Evolutionary conservation across 345 rosid genomes (phyloP).

Genomic region (Syzygium oleosum): DNA sequence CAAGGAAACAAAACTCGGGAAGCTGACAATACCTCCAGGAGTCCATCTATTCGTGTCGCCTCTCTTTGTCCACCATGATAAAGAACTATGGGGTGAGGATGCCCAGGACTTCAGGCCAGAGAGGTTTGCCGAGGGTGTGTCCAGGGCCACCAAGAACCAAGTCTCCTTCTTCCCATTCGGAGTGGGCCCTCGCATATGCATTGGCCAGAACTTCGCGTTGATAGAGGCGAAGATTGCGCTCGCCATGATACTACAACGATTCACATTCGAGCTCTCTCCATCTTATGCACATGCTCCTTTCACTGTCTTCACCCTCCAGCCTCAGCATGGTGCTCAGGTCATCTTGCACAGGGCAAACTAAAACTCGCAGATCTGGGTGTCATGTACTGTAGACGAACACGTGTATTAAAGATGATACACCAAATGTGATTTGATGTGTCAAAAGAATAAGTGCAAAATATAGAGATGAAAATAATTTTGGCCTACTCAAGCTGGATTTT

Average conservation of each 20-base stretch:
- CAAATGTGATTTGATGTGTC: background rate
- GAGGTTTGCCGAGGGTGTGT: slow-evolving; percentile 3
- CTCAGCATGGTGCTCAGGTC: background rate
- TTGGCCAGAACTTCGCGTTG: slow-evolving; percentile 8
- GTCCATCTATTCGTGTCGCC: background rate
- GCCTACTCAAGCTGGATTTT: background rate
- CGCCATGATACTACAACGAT: background rate
- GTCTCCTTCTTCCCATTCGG: slow-evolving; percentile 2
- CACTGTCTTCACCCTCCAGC: background rate
- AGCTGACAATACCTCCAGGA: background rate
- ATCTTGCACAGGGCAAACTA: background rate
- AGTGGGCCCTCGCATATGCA: slow-evolving; percentile 6
- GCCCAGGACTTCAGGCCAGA: slow-evolving; percentile 9
- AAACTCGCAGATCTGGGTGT: background rate
- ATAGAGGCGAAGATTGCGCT: slow-evolving; percentile 2
- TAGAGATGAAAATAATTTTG: background rate
- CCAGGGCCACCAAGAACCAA: slow-evolving; percentile 1
- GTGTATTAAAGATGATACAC: background rate
- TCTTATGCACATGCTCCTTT: slow-evolving; percentile 2
- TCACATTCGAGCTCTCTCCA: slow-evolving; percentile 1
- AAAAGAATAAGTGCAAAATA: background rate
- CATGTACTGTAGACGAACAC: background rate
- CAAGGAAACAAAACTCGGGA: background rate
- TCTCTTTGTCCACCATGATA: slow-evolving; percentile 4
- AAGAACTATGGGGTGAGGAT: background rate